Conservation (phyloP, 306 rosid species). For the Begonia peltatifolia region DNA sequence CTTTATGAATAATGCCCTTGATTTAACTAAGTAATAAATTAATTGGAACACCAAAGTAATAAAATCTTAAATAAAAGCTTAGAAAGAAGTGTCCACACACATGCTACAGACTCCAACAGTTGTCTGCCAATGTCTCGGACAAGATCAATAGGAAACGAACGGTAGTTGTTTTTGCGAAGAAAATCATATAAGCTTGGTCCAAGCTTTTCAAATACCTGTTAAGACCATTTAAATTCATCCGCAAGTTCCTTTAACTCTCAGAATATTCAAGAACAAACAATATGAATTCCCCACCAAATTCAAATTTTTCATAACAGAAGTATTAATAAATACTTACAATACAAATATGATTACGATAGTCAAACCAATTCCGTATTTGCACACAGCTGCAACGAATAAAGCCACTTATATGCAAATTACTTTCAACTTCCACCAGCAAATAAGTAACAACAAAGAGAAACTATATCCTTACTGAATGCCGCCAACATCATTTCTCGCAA, state of each 20-base stretch:
- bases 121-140: conserved; percentile 90
- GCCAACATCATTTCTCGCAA: conserved; percentile 46
- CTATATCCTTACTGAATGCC: conserved; percentile 46
- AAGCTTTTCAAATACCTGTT: conserved; percentile 93
- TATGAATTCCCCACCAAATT: conserved; percentile 21
- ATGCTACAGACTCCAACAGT: conserved; percentile 92
- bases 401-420: conserved; percentile 47
- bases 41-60: neutral
- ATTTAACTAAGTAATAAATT: no score
- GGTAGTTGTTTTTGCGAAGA: conserved; percentile 86
- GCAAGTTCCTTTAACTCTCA: conserved; percentile 61
- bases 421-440: conserved; percentile 28
- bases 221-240: conserved; percentile 78
- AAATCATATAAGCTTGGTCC: conserved; percentile 90
- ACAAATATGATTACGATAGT: conserved; percentile 85
- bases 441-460: conserved; percentile 6
- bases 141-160: conserved; percentile 83
- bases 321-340: conserved; percentile 74
- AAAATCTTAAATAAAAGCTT: conserved; percentile 27
- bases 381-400: conserved; percentile 87
- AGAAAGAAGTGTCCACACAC: conserved; percentile 73
- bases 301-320: conserved; percentile 42
- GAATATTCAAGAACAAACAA: conserved; percentile 54
- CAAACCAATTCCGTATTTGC: conserved; percentile 95
- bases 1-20: no score